Percentiles rank a stretch among this genome's conserved stretches.
Conservation (phyloP, 1,284 basidiomycete species). For the Cryptococcus depauperatus region DNA sequence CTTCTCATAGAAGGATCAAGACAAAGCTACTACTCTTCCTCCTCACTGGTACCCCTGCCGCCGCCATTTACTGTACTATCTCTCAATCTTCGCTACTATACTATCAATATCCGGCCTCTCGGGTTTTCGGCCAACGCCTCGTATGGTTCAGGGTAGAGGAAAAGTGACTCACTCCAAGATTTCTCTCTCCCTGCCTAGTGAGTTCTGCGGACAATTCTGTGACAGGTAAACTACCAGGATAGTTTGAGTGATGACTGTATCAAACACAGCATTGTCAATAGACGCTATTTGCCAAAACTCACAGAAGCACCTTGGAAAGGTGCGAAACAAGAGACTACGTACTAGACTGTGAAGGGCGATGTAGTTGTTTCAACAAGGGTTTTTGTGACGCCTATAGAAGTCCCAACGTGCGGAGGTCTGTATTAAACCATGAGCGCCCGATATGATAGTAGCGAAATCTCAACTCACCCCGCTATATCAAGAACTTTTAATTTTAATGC, state of each 20-base stretch:
- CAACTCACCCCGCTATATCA: constrained; percentile 12
- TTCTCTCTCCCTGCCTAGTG: constrained; percentile 10
- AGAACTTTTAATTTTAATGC: constrained; percentile 6
- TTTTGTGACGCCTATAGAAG: constrained; percentile 12
- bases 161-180: constrained; percentile 14
- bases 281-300: too few species aligned
- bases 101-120: too few species aligned
- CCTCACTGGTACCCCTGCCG: too few species aligned
- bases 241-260: constrained; percentile 2
- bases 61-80: too few species aligned
- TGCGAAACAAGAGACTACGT: neutral
- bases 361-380: constrained; percentile 3
- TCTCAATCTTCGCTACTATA: too few species aligned
- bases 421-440: neutral
- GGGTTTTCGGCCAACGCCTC: too few species aligned
- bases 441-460: neutral
- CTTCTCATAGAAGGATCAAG: too few species aligned
- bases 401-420: constrained; percentile 11
- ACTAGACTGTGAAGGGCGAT: constrained; percentile 8
- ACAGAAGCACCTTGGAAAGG: neutral
- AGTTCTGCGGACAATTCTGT: constrained; percentile 10
- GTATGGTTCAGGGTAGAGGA: too few species aligned
- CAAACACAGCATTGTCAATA: too few species aligned
- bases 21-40: too few species aligned
- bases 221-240: constrained; percentile 6